Evolutionary conservation across 2,329 filamentous ascomycete species (phyloP), one percentile per base, ranked within the genome.

Genomic region (Anthostomella pinea): DNA sequence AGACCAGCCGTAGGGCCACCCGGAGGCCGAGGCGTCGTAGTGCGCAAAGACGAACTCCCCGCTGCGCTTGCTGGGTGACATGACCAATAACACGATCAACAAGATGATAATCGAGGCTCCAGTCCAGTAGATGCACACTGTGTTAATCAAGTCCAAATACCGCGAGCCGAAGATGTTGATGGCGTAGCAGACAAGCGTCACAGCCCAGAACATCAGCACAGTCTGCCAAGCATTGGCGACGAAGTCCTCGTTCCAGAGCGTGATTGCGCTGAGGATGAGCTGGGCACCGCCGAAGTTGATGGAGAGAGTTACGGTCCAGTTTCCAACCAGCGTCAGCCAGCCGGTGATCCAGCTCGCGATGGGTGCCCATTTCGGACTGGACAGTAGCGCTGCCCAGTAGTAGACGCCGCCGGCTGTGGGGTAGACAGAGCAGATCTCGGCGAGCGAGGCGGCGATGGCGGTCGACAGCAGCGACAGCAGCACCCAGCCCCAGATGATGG

Each of bases 61-160:
- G 41, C 68, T 73, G 20, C 79, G 66, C 42, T 69, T 72, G 23
- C 67, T 59, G 39, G 79, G 72, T 7, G 78, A 71, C 77, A 81
- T 83, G 15, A 62, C 66, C 30, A 84, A 60, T n/a, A 84, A 53
- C 0, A 74, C 77, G 30, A 74, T 39, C 23, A 66, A 41, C 29
- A 67, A 57, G 31, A 66, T 58, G 30, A 86, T 42, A 4, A 85
- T 80, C 26, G 77, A 80, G 1, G 72, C 70, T 0, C 66, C 75
- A 0, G 83, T 87, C 83, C 83, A 87, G 56, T 78, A 84, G 35
- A 86, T 85, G 57, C 83, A 86, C 30, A 85, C 60, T 51, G 83
- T 85, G 56, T 86, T 86, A 56, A 87, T 81, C 35, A 84, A 49
- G 53, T 85, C 81, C 31, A 87, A 62, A 36, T 67, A 54, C 35